Conservation (phyloP, 495 filamentous ascomycete species). For the Haplographium delicatum region DNA sequence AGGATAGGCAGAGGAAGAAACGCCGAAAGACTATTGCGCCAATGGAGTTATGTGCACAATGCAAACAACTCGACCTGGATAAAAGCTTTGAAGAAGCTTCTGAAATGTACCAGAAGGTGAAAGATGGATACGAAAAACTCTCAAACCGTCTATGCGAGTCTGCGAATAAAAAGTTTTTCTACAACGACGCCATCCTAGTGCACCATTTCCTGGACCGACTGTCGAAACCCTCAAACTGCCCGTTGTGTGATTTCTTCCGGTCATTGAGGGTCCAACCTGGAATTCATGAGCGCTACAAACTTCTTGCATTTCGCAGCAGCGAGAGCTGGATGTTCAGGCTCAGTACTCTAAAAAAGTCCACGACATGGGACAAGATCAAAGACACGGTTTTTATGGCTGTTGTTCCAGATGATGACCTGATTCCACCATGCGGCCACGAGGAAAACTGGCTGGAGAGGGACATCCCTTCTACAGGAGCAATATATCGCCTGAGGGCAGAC, state of each 20-base stretch:
- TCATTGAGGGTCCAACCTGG: constrained; percentile 15
- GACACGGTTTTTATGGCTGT: constrained; percentile 19
- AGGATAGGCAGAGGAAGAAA: background rate
- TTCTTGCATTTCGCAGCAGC: constrained; percentile 24
- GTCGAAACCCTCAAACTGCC: background rate
- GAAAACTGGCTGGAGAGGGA: constrained; percentile 18
- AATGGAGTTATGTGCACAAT: background rate
- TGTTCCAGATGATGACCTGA: constrained; percentile 6
- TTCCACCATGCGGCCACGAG: constrained; percentile 15
- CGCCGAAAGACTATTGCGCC: background rate
- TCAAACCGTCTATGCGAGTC: background rate
- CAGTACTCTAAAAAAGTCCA: background rate
- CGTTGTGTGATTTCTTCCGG: background rate
- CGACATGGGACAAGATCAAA: constrained; percentile 1
- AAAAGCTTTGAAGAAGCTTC: background rate
- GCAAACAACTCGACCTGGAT: background rate
- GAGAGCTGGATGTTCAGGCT: constrained; percentile 21
- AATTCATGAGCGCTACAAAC: constrained; percentile 15
- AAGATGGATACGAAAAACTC: background rate
- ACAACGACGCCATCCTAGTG: constrained; percentile 1
- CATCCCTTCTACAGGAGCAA: constrained; percentile 14
- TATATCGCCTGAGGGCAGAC: constrained; percentile 16
- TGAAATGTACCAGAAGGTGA: background rate
- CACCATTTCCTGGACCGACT: background rate
- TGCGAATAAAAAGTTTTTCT: background rate